These are phyloP conservation scores for Nadsonia fulvescens DNA, from an alignment of 805 yeast species.

Conservation along the genomic window DNA sequence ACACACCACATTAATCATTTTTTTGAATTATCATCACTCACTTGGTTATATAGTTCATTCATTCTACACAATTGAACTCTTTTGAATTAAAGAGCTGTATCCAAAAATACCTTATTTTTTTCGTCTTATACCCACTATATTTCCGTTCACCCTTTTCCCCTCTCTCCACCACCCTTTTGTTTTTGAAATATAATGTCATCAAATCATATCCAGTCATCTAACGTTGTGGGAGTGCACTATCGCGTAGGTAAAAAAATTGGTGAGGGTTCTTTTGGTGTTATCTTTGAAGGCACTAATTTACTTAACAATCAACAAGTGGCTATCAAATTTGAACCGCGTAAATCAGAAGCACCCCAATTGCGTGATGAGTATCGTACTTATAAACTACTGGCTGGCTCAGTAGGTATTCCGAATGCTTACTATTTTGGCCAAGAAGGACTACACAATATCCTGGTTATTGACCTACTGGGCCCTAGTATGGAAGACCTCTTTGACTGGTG, in stretches of 20 bases:
- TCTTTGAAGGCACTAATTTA: constrained; percentile 87
- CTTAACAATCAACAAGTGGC: constrained; percentile 89
- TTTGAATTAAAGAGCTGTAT: too few species aligned
- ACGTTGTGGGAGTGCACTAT: constrained; percentile 85
- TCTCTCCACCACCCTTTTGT: too few species aligned
- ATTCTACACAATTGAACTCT: too few species aligned
- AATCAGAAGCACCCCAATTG: constrained; percentile 92
- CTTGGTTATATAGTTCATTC: too few species aligned
- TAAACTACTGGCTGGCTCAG: constrained; percentile 61
- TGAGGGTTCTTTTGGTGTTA: constrained; percentile 95
- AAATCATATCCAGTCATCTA: constrained; percentile 26
- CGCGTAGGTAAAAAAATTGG: constrained; percentile 95
- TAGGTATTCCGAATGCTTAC: constrained; percentile 90
- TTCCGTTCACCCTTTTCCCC: too few species aligned
- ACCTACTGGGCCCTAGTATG: constrained; percentile 83
- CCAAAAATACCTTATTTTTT: too few species aligned
- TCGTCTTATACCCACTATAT: too few species aligned
- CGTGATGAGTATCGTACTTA: constrained; percentile 93
- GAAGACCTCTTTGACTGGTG: constrained; percentile 98
- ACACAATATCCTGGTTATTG: constrained; percentile 88
- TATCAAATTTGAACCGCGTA: constrained; percentile 87
- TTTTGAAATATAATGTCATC: too few species aligned
- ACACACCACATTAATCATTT: too few species aligned
- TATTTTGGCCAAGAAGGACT: constrained; percentile 97
- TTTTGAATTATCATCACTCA: too few species aligned